phyloP scores from a whole-genome alignment of 345 rosid species.

The Mangifera indica region DNA sequence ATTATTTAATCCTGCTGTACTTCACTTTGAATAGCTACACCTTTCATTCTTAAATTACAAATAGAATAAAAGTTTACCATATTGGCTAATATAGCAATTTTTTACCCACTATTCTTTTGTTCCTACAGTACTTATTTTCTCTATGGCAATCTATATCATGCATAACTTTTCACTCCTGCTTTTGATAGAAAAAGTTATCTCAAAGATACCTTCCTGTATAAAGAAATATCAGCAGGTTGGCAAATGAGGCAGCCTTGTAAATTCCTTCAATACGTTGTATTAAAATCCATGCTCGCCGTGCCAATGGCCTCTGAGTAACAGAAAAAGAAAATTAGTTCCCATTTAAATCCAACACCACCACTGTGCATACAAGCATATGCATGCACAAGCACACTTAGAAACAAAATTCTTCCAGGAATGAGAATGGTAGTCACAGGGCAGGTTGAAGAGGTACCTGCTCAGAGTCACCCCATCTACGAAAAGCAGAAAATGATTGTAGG shows the following conservation, averaged over 20 bases:
- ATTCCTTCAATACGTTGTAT: slow-evolving; percentile 79
- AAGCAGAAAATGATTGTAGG: slow-evolving; percentile 88
- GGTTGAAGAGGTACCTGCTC: slow-evolving; percentile 53
- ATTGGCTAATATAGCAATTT: neutral
- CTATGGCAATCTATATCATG: neutral
- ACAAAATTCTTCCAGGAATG: neutral
- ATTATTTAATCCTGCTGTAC: no score
- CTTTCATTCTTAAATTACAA: no score
- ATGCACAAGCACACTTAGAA: neutral
- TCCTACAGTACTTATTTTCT: neutral
- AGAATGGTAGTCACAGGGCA: neutral
- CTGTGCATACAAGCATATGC: neutral
- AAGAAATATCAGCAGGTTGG: slow-evolving; percentile 84
- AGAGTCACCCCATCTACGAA: slow-evolving; percentile 97
- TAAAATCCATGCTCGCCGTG: slow-evolving; percentile 73
- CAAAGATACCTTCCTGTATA: slow-evolving; percentile 75
- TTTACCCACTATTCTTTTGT: neutral
- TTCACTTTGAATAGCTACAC: no score
- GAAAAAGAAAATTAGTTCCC: slow-evolving; percentile 1
- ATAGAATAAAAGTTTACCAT: neutral
- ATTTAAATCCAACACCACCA: neutral
- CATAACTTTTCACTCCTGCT: neutral
- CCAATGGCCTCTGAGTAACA: slow-evolving; percentile 70
- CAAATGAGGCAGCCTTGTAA: slow-evolving; percentile 89
- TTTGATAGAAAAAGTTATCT: neutral